Evolutionary conservation across 495 filamentous ascomycete species (phyloP), one percentile per base, ranked within the genome.

Genomic region (Polyplosphaeria fusca): DNA sequence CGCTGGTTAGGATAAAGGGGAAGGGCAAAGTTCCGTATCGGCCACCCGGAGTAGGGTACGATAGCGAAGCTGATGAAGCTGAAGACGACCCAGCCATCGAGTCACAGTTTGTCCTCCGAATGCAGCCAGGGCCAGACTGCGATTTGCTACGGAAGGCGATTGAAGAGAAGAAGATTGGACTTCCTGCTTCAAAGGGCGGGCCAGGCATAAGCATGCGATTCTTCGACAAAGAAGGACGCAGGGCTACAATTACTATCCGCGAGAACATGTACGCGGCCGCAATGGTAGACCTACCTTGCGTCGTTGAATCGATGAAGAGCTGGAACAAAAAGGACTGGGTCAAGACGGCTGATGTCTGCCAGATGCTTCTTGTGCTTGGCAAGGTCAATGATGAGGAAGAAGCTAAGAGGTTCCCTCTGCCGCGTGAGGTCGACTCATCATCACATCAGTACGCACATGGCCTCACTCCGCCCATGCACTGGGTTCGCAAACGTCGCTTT

Each of bases 271-370:
- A 91, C 65, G 89, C 91, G 0, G 91, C 88, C 19, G 74, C 82
- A 4, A 72, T 97, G 46, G 86, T 96, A 4, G 92, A 97, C 57
- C 75, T 99, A 11, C 93, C 93, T 0, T 92, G 86, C 60, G 86
- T 99, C 53, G 82, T 95, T 1, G 93, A 99, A 71, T 86, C 85
- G 7, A 94, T 94, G 85, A 99, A 99, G 73, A 91, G 86, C 47
- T 96, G 93, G 86, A 93, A 97, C 65, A 86, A 85, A 67, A 88
- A 86, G 55, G 81, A 84, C 20, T 93, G 91, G 82, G 91, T 90
- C 75, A 99, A 99, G 73, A 86, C 85, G 3, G 88, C 88, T 2
- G 94, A 99, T 71, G 83, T 99, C 5, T 93, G 86, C 56, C 94
- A 99, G 76, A 95, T 99, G 88, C 77, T 97, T 2, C 72, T 94